Percentiles rank a stretch among this genome's conserved stretches.
Conservation (phyloP, 208 protist genomes). For the Eutreptiella sp. region DNA sequence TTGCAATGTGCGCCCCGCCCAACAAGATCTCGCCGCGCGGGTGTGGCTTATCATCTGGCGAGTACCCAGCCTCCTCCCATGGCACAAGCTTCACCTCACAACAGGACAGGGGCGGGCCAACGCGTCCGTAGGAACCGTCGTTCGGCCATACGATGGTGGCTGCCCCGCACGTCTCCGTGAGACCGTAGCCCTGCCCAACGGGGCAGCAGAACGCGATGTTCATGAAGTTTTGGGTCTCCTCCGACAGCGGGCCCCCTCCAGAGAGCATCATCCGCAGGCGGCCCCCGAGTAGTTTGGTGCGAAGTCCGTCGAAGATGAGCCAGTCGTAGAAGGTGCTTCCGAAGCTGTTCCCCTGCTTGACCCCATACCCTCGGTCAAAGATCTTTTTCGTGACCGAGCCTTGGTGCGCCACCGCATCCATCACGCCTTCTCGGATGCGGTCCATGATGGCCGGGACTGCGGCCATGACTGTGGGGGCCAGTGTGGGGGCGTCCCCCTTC, state of each 20-base stretch:
- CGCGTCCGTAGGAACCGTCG: slow-evolving; percentile 52
- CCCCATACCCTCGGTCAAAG: slow-evolving; percentile 59
- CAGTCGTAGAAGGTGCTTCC: slow-evolving; percentile 65
- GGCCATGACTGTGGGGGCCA: slow-evolving; percentile 56
- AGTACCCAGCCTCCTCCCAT: too few species aligned
- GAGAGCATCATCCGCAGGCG: slow-evolving; percentile 51
- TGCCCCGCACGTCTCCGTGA: slow-evolving; percentile 63
- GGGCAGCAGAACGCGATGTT: slow-evolving; percentile 51
- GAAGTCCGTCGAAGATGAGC: slow-evolving; percentile 62
- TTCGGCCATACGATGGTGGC: slow-evolving; percentile 53
- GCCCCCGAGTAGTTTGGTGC: slow-evolving; percentile 59
- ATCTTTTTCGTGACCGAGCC: slow-evolving; percentile 45
- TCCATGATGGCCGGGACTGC: slow-evolving; percentile 59
- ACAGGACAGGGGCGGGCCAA: slow-evolving; percentile 56
- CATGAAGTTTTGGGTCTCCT: slow-evolving; percentile 56
- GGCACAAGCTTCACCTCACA: slow-evolving; percentile 83
- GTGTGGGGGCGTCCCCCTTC: neutral
- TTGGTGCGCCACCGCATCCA: slow-evolving; percentile 40
- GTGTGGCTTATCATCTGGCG: too few species aligned
- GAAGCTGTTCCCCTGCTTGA: slow-evolving; percentile 41
- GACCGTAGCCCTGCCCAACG: slow-evolving; percentile 70
- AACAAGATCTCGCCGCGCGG: slow-evolving; percentile 74
- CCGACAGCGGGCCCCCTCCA: slow-evolving; percentile 53
- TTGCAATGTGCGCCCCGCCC: slow-evolving; percentile 54
- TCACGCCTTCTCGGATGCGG: slow-evolving; percentile 42